Base-by-base conservation (phyloP, 345 rosid genomes). In the Gossypium ekmanianum region DNA sequence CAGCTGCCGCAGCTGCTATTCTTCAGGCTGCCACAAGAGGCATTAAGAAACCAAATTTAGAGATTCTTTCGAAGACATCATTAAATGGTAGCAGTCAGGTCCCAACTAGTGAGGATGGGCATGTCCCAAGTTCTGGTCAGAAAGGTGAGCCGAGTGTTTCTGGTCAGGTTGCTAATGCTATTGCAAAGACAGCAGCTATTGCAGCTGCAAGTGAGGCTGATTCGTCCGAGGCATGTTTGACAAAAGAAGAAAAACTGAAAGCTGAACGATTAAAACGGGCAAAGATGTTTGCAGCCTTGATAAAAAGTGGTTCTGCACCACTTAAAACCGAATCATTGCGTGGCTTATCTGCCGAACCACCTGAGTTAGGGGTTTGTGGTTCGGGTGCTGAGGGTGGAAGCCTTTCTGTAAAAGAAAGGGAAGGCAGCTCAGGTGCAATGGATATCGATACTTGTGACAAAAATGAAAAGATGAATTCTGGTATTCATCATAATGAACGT, bases 231-330 rank as follows among this genome's bases (percentile, higher is more conserved):
- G 86, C 87, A 29, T 76, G 78, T 78, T 75, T 94, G 81, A 79
- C 86, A 47, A 87, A 76, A 77, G 98, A 93, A 84, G 88, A 91
- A 88, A 89, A 91, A 85, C 74, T 95, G 75, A 91, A 90, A 85
- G 96, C 98, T 44, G 98, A 93, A 80, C 89, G 99, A 81, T 85
- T 95, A 79, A 95, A 85, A 80, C 94, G 99, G 34, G 99, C 99
- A 61, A 95, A 93, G 83, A 84, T 91, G 91, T 93, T 95, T 80
- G 85, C 94, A 65, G 88, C 98, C 79, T 81, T 86, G 97, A 69
- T 95, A 51, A 91, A 87, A 85, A 75, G 79, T 70, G 87, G 87
- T 77, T 83, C 85, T 73, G 87, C 80, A 57, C 85, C 94, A 4
- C 72, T 73, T 14, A 88, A 86, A 79, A 77, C 83, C 73, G 88